These are phyloP conservation scores for Ganoderma boninense DNA, from an alignment of 1,284 basidiomycete genomes.

Conservation along the genomic window DNA sequence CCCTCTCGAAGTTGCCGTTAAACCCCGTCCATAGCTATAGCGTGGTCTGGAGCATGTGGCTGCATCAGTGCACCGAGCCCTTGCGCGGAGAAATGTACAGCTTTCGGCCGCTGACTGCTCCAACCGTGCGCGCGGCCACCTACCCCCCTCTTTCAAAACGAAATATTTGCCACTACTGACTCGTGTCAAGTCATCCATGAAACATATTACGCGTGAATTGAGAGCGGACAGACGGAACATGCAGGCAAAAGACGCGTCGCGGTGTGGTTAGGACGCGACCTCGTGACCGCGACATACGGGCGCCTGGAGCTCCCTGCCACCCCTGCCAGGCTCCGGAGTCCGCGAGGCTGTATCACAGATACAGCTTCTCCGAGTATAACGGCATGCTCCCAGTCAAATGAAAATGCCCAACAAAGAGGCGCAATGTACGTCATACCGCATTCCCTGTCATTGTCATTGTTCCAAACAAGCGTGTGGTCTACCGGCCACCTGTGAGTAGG, in stretches of 20 bases:
- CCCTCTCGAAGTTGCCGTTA: background rate
- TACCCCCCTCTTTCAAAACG: background rate
- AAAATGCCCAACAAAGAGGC: background rate
- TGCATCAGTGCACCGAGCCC: background rate
- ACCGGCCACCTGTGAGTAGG: background rate
- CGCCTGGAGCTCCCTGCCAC: background rate
- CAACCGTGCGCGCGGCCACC: background rate
- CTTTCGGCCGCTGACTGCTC: background rate
- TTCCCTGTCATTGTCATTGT: background rate
- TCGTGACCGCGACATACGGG: background rate
- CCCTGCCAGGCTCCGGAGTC: background rate
- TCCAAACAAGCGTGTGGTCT: background rate
- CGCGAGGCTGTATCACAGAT: background rate
- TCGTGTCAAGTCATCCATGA: background rate
- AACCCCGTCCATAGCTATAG: background rate
- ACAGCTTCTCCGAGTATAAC: background rate
- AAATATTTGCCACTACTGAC: background rate
- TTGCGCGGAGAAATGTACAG: background rate
- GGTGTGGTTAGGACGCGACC: background rate
- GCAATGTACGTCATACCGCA: background rate
- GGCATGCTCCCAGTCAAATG: background rate
- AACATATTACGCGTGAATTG: background rate
- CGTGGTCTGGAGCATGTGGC: background rate
- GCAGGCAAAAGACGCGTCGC: background rate
- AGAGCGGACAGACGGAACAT: no score